phyloP scores from a whole-genome alignment of 306 rosid species.

The Prosopis cineraria region DNA sequence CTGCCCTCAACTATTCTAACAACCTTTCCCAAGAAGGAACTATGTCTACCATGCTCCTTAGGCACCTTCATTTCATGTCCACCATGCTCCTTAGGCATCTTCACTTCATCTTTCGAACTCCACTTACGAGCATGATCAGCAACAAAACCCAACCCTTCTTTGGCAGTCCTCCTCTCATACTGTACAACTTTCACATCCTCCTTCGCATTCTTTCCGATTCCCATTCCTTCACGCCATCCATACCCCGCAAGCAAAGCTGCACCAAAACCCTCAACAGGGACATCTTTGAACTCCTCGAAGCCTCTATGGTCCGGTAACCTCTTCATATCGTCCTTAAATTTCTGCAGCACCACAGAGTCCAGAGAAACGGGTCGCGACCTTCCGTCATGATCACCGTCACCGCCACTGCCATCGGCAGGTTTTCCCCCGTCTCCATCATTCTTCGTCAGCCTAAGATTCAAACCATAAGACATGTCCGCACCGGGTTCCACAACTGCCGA shows the following conservation, averaged over 20 bases:
- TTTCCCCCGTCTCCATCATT: neutral
- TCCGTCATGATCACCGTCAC: neutral
- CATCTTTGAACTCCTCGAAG: slow-evolving; percentile 65
- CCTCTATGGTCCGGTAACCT: slow-evolving; percentile 70
- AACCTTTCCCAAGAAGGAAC: slow-evolving; percentile 33
- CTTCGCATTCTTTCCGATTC: slow-evolving; percentile 74
- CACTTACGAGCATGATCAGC: slow-evolving; percentile 24
- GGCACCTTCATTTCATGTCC: slow-evolving; percentile 10
- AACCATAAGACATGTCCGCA: slow-evolving; percentile 56
- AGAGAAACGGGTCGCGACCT: neutral
- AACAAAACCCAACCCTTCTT: slow-evolving; percentile 82
- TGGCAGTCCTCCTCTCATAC: slow-evolving; percentile 51
- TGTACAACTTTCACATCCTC: slow-evolving; percentile 67
- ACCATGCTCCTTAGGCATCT: slow-evolving; percentile 11
- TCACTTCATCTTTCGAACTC: neutral
- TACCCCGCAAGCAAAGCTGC: slow-evolving; percentile 81
- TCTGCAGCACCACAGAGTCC: slow-evolving; percentile 49
- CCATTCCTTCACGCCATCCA: slow-evolving; percentile 86
- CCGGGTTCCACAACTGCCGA: slow-evolving; percentile 23
- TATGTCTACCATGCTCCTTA: slow-evolving; percentile 22
- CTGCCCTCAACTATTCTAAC: slow-evolving; percentile 66
- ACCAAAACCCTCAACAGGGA: slow-evolving; percentile 79
- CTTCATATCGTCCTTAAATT: slow-evolving; percentile 56
- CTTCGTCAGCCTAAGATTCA: slow-evolving; percentile 48
- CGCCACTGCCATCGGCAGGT: neutral